Evolutionary conservation across 805 yeast species (phyloP), one percentile per base, ranked within the genome.

Genomic region (Metschnikowia henanensis): DNA sequence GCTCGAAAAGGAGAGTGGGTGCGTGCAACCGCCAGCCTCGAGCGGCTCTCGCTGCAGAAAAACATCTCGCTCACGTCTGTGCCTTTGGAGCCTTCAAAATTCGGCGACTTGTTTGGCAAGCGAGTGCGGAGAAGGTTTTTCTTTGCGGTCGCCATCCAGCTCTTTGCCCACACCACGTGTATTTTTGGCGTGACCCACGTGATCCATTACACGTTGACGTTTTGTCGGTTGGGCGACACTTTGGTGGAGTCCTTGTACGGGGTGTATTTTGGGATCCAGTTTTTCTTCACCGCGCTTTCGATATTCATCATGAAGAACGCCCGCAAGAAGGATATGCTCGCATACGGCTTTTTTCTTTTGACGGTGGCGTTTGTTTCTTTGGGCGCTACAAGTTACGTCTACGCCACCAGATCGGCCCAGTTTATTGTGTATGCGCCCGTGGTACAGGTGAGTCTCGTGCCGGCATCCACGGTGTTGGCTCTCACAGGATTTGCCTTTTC

Each of bases 241-340:
- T 32, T 39, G 12, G 39, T 42, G 23, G 46, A 41, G 44, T n/a
- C 33, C 6, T 13, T 40, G 9, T 28, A 37, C 32, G 48, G 43
- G 20, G 31, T 45, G n/a, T 65, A 56, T 35, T 72, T 75, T 41
- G 58, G 70, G 4, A 47, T 76, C 12, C 63, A 71, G 43, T 68
- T 68, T 0, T 6, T 68, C 0, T 71, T 77, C 52, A 67, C 78
- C 0, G 39, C 70, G 4, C 45, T 77, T 20, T 82, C 83, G 2
- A 59, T 76, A 1, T 25, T 68, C 6, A 57, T 68, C 32, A 53
- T 78, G 13, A 79, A 75, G 49, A 61, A 58, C 23, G 58, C 75
- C 37, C 60, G 76, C 56, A 64, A 83, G 41, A 76, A 74, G 45
- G 79, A 75, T 49, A 60, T 69, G 6, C 56, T 77, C 17, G 62